Conservation (phyloP, 495 filamentous ascomycete species). For the Talaromyces ruber region DNA sequence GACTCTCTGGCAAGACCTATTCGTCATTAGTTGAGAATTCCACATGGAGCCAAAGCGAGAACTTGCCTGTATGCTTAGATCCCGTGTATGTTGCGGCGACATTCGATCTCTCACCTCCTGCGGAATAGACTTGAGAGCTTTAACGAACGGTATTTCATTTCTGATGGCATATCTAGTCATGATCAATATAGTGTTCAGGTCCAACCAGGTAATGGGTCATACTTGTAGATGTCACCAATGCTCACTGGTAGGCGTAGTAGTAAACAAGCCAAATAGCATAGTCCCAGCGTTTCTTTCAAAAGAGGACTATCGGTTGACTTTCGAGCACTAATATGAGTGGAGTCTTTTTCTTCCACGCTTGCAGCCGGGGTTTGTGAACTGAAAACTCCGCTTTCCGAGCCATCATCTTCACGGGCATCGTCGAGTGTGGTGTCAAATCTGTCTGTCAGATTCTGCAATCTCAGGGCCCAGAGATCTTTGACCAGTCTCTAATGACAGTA, state of each 20-base stretch:
- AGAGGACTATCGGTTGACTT: slow-evolving; percentile 38
- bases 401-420: slow-evolving; percentile 18
- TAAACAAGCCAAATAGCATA: slow-evolving; percentile 60
- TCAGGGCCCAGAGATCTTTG: slow-evolving; percentile 62
- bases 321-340: slow-evolving; percentile 16
- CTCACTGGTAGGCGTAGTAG: slow-evolving; percentile 57
- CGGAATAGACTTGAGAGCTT: slow-evolving; percentile 44
- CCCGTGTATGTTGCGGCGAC: slow-evolving; percentile 46
- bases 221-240: slow-evolving; percentile 54
- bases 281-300: slow-evolving; percentile 52
- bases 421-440: slow-evolving; percentile 28
- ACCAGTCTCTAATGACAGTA: slow-evolving; percentile 36
- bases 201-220: slow-evolving; percentile 5
- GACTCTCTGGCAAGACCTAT: slow-evolving; percentile 33
- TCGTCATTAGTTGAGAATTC: slow-evolving; percentile 8
- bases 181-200: neutral
- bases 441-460: slow-evolving; percentile 41
- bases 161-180: slow-evolving; percentile 27
- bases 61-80: slow-evolving; percentile 49
- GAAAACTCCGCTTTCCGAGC: slow-evolving; percentile 27
- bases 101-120: slow-evolving; percentile 57
- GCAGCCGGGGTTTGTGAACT: slow-evolving; percentile 38
- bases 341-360: slow-evolving; percentile 18
- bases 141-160: slow-evolving; percentile 38
- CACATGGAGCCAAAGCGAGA: slow-evolving; percentile 2